phyloP scores from a whole-genome alignment of 495 filamentous ascomycete species.

The Xylaria acuta region DNA sequence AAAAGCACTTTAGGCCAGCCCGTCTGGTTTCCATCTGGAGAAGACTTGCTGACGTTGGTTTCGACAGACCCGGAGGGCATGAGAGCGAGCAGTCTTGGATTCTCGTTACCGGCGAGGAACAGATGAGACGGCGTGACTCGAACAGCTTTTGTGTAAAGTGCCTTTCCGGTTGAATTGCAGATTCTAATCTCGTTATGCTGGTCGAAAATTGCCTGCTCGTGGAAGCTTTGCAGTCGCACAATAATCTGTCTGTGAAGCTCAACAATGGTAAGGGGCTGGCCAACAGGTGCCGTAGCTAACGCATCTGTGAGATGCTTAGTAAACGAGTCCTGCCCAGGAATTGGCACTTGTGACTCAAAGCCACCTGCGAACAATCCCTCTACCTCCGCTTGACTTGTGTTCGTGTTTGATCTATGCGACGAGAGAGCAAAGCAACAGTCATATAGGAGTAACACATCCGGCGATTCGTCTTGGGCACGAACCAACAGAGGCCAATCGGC shows the following conservation, averaged over 20 bases:
- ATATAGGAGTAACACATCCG: background rate
- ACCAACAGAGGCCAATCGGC: background rate
- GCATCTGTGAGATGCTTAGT: background rate
- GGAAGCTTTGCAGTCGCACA: background rate
- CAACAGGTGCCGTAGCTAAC: background rate
- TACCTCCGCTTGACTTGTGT: background rate
- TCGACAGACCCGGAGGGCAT: background rate
- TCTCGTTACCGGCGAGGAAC: slow-evolving; percentile 7
- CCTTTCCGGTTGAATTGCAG: background rate
- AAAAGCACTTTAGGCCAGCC: background rate
- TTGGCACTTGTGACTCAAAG: slow-evolving; percentile 2
- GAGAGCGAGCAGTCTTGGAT: background rate
- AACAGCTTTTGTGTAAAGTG: background rate
- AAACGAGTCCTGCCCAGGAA: slow-evolving; percentile 1
- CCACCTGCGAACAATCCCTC: background rate
- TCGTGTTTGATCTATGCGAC: background rate
- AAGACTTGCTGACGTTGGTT: background rate
- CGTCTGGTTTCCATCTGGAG: background rate
- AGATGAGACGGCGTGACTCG: background rate
- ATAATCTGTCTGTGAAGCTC: slow-evolving; percentile 3
- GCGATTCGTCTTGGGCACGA: background rate
- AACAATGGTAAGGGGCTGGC: background rate
- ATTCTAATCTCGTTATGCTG: background rate
- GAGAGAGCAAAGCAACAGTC: background rate
- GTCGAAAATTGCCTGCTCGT: background rate